Conservation (phyloP, 2,329 filamentous ascomycete species). For the Alternaria brassicae region DNA sequence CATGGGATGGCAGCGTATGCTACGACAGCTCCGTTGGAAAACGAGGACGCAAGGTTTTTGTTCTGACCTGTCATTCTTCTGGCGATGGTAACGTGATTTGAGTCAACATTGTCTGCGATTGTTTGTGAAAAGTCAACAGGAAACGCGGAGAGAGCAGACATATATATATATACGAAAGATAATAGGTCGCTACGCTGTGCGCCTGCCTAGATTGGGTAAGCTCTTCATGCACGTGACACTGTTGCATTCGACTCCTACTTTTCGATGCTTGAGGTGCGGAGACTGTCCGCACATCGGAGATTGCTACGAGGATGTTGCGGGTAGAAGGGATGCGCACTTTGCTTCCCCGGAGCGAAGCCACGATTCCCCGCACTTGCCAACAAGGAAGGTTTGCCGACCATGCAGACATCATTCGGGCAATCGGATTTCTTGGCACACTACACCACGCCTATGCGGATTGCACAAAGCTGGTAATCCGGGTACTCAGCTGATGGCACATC, state of each 20-base stretch:
- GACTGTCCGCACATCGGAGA: not conserved
- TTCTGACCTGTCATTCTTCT: not conserved
- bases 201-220: not conserved
- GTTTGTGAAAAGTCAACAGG: not conserved
- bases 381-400: slow-evolving; percentile 22
- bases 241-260: not conserved
- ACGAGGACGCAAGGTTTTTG: not conserved
- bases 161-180: not conserved
- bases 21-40: not conserved
- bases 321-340: not conserved
- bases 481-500: not conserved
- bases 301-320: slow-evolving; percentile 6
- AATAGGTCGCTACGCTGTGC: not conserved
- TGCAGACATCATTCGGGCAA: not conserved
- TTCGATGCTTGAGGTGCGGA: not conserved
- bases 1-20: not conserved
- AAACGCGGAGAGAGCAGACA: not conserved
- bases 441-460: slow-evolving; percentile 8
- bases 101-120: too few relatives aligned
- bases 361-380: slow-evolving; percentile 14
- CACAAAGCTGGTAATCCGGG: slow-evolving; percentile 13
- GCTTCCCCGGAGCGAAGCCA: slow-evolving; percentile 11
- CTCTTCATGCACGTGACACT: not conserved
- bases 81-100: not conserved
- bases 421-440: not conserved